A percentile compares a stretch with the other conserved stretches of the same genome.
Conservation (phyloP, 768 basidiomycete genomes). For the Holtermannia corniformis region DNA sequence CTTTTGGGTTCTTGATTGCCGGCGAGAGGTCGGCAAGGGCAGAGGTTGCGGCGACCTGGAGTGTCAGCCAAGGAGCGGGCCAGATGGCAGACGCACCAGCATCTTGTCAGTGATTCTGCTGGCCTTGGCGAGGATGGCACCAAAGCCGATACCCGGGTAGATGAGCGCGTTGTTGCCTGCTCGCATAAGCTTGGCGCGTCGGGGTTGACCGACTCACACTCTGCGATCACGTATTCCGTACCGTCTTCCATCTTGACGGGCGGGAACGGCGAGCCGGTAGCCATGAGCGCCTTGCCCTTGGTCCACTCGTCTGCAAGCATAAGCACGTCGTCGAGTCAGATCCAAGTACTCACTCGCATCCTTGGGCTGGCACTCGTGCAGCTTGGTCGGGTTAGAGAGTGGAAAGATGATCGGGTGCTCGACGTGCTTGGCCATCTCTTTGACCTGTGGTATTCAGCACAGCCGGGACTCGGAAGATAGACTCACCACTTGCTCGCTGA, state of each 20-base stretch:
- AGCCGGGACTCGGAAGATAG: neutral
- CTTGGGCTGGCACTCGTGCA: constrained; percentile 49
- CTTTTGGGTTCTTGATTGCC: constrained; percentile 59
- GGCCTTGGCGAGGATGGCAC: constrained; percentile 60
- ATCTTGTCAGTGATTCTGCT: constrained; percentile 66
- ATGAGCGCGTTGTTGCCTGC: constrained; percentile 47
- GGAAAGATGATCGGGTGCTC: constrained; percentile 76
- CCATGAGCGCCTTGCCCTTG: constrained; percentile 64
- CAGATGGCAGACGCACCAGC: constrained; percentile 45
- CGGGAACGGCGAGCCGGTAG: constrained; percentile 76
- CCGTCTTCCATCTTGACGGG: constrained; percentile 57
- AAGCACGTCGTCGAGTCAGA: constrained; percentile 49
- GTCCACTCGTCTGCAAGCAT: constrained; percentile 52
- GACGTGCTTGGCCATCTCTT: constrained; percentile 54
- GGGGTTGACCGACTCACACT: constrained; percentile 5
- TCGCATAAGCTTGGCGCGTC: constrained; percentile 23
- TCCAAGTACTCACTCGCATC: neutral
- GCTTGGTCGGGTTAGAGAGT: constrained; percentile 66
- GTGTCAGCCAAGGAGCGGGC: neutral
- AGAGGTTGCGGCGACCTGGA: constrained; percentile 54
- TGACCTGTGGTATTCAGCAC: constrained; percentile 15
- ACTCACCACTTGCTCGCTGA: constrained; percentile 61
- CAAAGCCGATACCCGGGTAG: constrained; percentile 77
- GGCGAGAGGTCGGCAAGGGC: constrained; percentile 69
- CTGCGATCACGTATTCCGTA: constrained; percentile 50